Conservation (phyloP, 306 rosid species). For the Abrus pulchellus region DNA sequence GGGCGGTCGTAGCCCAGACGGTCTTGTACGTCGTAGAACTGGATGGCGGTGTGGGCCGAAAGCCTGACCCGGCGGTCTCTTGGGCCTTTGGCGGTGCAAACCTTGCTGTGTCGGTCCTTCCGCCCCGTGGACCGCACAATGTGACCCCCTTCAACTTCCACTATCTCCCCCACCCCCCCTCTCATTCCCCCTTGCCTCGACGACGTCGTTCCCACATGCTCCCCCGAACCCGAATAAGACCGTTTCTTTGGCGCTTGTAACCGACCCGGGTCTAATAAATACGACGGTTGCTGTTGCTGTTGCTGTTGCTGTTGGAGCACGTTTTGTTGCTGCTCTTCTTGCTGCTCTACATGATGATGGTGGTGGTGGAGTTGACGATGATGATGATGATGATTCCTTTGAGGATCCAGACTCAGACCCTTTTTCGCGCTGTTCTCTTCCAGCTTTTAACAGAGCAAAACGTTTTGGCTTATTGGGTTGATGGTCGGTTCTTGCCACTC, state of each 20-base stretch:
- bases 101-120: conserved; percentile 96
- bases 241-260: conserved; percentile 31
- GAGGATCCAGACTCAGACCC: conserved; percentile 82
- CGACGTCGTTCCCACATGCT: conserved; percentile 63
- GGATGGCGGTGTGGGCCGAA: conserved; percentile 89
- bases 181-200: conserved; percentile 54
- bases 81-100: conserved; percentile 90
- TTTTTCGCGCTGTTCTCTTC: background rate
- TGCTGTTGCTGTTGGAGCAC: background rate
- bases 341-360: background rate
- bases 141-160: conserved; percentile 89
- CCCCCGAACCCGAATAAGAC: conserved; percentile 48
- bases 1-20: conserved; percentile 94
- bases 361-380: conserved; percentile 19
- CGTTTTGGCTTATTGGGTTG: no score
- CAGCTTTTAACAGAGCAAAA: no score
- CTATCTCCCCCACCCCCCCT: conserved; percentile 71
- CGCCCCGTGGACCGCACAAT: conserved; percentile 82
- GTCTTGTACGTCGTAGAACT: conserved; percentile 94
- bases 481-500: conserved; percentile 8
- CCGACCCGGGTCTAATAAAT: no score
- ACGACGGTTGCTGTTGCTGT: background rate
- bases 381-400: conserved; percentile 49
- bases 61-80: conserved; percentile 92
- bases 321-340: background rate